Conservation (phyloP, 73 alveolate genomes). For the Breviolum minutum region DNA sequence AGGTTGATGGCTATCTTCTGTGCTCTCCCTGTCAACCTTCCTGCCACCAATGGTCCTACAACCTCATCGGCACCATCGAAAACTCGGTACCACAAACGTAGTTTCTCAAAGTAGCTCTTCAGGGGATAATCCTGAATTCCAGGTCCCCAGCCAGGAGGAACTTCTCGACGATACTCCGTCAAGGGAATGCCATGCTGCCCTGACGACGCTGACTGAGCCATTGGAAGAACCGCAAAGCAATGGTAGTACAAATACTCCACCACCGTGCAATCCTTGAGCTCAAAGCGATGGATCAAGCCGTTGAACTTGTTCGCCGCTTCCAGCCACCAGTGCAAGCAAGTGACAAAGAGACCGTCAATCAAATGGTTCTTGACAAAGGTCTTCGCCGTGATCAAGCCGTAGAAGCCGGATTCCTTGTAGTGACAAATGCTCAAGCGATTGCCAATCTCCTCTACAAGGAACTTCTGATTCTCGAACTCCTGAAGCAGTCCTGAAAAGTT, state of each 20-base stretch:
- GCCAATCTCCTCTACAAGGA: not conserved
- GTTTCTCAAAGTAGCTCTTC: not conserved
- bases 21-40: not conserved
- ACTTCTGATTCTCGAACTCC: not conserved
- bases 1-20: constrained; percentile 3
- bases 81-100: constrained; percentile 6
- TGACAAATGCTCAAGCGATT: not conserved
- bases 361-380: too few relatives aligned
- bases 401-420: not conserved
- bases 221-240: not conserved
- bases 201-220: not conserved
- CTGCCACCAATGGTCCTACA: constrained; percentile 25
- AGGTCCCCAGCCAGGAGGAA: constrained; percentile 35
- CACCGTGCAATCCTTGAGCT: not conserved
- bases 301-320: too few relatives aligned
- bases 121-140: not conserved
- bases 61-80: not conserved
- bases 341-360: too few relatives aligned
- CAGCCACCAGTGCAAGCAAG: too few relatives aligned
- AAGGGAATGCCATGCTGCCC: not conserved
- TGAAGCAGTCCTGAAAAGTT: not conserved
- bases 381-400: too few relatives aligned
- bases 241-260: not conserved
- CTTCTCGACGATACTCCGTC: not conserved
- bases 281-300: too few relatives aligned